A percentile compares a stretch with the other conserved stretches of the same genome.
These are phyloP conservation scores for Phytophthora sp. DNA, from an alignment of 352 stramenopile genomes.

Conservation along the genomic window DNA sequence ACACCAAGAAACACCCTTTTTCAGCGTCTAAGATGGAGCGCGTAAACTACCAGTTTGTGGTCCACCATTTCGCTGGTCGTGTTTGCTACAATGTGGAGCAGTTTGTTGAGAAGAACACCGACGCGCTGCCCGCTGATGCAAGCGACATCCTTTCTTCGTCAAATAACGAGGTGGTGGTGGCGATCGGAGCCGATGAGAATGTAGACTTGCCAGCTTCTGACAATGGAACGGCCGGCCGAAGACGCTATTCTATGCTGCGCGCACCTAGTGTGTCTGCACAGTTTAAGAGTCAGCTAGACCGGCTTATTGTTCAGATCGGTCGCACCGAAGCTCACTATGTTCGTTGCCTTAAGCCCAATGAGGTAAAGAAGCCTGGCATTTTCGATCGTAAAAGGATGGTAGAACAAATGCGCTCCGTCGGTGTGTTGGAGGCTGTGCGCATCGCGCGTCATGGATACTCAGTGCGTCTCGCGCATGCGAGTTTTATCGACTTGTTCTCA, in stretches of 20 bases:
- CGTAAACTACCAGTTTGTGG: slow-evolving; percentile 82
- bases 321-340: slow-evolving; percentile 98
- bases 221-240: slow-evolving; percentile 23
- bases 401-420: slow-evolving; percentile 97
- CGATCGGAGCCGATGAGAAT: slow-evolving; percentile 61
- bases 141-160: slow-evolving; percentile 59
- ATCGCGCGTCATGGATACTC: slow-evolving; percentile 96
- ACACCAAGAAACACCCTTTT: slow-evolving; percentile 58
- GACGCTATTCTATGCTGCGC: slow-evolving; percentile 61
- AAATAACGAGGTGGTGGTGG: slow-evolving; percentile 68
- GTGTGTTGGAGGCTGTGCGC: slow-evolving; percentile 95
- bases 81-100: slow-evolving; percentile 82
- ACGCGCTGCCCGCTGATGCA: slow-evolving; percentile 73
- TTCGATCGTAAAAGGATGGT: slow-evolving; percentile 92
- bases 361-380: slow-evolving; percentile 73
- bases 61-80: slow-evolving; percentile 81
- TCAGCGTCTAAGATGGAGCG: slow-evolving; percentile 85
- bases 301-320: slow-evolving; percentile 94
- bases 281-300: slow-evolving; percentile 94
- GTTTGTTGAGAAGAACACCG: slow-evolving; percentile 90
- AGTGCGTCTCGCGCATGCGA: slow-evolving; percentile 92
- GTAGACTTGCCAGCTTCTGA: slow-evolving; percentile 41
- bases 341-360: slow-evolving; percentile 99
- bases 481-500: slow-evolving; percentile 88
- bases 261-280: slow-evolving; percentile 88